A percentile compares a stretch with the other conserved stretches of the same genome.
Conservation (phyloP, 2,329 filamentous ascomycete genomes). For the Trematosphaeria pertusa region DNA sequence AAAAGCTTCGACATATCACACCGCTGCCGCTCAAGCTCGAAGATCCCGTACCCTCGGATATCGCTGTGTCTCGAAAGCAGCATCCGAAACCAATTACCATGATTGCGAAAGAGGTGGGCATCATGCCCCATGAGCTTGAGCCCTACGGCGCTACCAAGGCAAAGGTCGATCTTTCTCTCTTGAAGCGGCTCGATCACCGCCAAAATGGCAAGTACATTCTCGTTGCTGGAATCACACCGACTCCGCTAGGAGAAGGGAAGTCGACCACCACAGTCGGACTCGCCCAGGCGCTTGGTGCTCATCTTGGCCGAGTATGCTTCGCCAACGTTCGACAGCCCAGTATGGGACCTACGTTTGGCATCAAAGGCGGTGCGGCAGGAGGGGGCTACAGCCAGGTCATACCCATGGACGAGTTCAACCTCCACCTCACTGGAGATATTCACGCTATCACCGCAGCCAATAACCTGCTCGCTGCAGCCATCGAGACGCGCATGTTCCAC, state of each 20-base stretch:
- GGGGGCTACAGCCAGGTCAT: constrained; percentile 99
- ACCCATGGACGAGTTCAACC: constrained; percentile 99
- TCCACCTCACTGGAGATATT: constrained; percentile 96
- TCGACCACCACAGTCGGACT: constrained; percentile 97
- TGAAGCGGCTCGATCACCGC: constrained; percentile 86
- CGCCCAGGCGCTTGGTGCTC: constrained; percentile 88
- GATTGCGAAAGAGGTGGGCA: constrained; percentile 85
- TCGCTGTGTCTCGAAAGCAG: constrained; percentile 87
- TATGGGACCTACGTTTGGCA: constrained; percentile 97
- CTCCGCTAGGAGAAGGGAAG: constrained; percentile 95
- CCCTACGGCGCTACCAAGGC: constrained; percentile 95
- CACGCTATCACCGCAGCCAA: constrained; percentile 97
- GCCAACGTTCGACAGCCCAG: constrained; percentile 97
- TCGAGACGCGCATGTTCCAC: constrained; percentile 98
- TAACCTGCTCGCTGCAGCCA: constrained; percentile 93
- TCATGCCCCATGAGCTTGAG: constrained; percentile 87
- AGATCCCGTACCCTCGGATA: constrained; percentile 91
- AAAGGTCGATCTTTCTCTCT: constrained; percentile 84
- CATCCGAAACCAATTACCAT: constrained; percentile 89
- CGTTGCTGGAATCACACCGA: constrained; percentile 95
- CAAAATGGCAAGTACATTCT: constrained; percentile 89
- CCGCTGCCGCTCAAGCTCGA: constrained; percentile 84
- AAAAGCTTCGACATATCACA: constrained; percentile 79
- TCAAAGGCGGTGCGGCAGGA: constrained; percentile 96
- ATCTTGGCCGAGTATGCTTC: constrained; percentile 86